Percentiles rank a stretch among this genome's conserved stretches.
phyloP scores from a whole-genome alignment of 1,284 basidiomycete genomes.

The Papiliotrema fonsecae region DNA sequence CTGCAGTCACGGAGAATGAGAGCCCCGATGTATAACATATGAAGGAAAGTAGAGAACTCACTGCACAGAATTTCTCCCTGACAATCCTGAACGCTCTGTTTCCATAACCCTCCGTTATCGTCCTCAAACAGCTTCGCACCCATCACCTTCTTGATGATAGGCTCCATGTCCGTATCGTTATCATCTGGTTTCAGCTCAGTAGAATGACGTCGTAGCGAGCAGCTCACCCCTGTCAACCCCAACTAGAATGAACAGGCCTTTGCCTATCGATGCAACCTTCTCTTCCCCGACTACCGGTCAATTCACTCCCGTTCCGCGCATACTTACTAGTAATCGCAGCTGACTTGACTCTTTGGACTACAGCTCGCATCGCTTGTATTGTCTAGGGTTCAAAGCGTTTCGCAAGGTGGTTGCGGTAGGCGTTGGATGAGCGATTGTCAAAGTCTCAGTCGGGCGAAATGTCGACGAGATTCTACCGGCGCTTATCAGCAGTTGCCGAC shows the following conservation, averaged over 20 bases:
- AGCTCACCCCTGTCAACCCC: constrained; percentile 72
- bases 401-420: too few relatives aligned
- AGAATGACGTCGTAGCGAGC: not conserved
- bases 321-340: not conserved
- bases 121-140: constrained; percentile 69
- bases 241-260: constrained; percentile 78
- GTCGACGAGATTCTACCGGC: too few relatives aligned
- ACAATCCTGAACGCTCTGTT: constrained; percentile 73
- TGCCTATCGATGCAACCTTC: constrained; percentile 68
- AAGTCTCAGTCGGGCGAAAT: too few relatives aligned
- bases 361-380: constrained; percentile 2
- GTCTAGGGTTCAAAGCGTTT: constrained; percentile 46
- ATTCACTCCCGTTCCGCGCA: not conserved
- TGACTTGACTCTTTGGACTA: not conserved
- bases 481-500: too few relatives aligned
- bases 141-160: constrained; percentile 73
- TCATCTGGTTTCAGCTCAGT: constrained; percentile 58
- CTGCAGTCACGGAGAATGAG: too few relatives aligned
- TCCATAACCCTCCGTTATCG: constrained; percentile 55
- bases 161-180: constrained; percentile 62
- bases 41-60: constrained; percentile 16
- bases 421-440: too few relatives aligned
- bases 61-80: constrained; percentile 78
- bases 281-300: constrained; percentile 37
- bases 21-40: not conserved